These are phyloP conservation scores for Moesziomyces parantarcticus DNA, from an alignment of 1,284 basidiomycete genomes.

Conservation along the genomic window DNA sequence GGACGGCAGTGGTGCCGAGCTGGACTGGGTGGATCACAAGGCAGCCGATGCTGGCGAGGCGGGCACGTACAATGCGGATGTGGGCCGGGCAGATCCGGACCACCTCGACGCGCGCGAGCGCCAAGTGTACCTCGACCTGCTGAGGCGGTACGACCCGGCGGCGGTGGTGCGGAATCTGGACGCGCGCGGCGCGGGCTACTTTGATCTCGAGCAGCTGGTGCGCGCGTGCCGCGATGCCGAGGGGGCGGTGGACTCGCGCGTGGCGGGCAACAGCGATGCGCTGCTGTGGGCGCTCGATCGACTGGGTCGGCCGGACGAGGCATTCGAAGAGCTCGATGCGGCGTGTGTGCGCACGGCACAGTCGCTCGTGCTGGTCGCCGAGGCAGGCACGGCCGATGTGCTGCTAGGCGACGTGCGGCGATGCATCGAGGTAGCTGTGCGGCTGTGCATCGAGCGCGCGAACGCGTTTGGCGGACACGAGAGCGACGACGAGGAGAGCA, in stretches of 20 bases:
- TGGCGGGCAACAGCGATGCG: constrained; percentile 75
- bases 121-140: constrained; percentile 77
- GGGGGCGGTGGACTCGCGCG: constrained; percentile 22
- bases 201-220: constrained; percentile 76
- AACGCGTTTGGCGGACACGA: constrained; percentile 38
- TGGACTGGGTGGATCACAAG: constrained; percentile 15
- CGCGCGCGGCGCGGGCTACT: constrained; percentile 72
- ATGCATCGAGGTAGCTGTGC: constrained; percentile 47
- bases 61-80: constrained; percentile 26
- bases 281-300: constrained; percentile 84
- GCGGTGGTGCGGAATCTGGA: constrained; percentile 78
- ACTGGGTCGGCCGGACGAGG: constrained; percentile 75
- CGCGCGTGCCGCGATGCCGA: constrained; percentile 74
- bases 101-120: constrained; percentile 73
- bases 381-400: not conserved
- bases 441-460: constrained; percentile 40
- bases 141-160: constrained; percentile 78
- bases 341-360: constrained; percentile 54
- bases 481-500: constrained; percentile 33
- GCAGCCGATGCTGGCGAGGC: not conserved
- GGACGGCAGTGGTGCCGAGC: constrained; percentile 61
- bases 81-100: constrained; percentile 24
- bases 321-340: constrained; percentile 53
- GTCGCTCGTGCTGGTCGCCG: constrained; percentile 22
- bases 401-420: constrained; percentile 29